Evolutionary conservation across 306 rosid genomes (phyloP).

Genomic region (Sechiopsis laciniata): DNA sequence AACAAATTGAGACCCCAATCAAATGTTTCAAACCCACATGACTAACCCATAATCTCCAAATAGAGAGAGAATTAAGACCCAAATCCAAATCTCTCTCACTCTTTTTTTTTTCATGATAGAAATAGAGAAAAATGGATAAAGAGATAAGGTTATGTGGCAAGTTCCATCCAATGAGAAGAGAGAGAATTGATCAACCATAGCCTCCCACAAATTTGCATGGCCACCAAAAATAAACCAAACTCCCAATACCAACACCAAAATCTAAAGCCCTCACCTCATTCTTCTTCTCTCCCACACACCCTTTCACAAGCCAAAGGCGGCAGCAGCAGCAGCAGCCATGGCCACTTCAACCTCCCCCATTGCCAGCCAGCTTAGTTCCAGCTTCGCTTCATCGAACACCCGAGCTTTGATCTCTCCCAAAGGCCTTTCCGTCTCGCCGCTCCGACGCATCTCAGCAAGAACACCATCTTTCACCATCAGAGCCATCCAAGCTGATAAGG

Average conservation of each 20-base stretch:
- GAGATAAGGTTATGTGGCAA: conserved; percentile 53
- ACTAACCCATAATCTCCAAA: too few relatives aligned
- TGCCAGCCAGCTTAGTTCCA: conserved; percentile 80
- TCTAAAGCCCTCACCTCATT: conserved; percentile 23
- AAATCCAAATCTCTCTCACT: background rate
- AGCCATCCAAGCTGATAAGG: conserved; percentile 84
- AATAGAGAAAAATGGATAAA: conserved; percentile 41
- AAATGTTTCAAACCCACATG: too few relatives aligned
- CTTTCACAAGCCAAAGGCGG: conserved; percentile 7
- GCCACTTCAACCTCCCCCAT: conserved; percentile 67
- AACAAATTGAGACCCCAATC: too few relatives aligned
- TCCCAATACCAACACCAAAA: background rate
- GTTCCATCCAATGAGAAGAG: conserved; percentile 47
- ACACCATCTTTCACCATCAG: conserved; percentile 53
- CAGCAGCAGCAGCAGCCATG: conserved; percentile 36
- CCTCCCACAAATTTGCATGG: conserved; percentile 21
- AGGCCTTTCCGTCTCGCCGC: conserved; percentile 59
- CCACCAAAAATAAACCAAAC: conserved; percentile 10
- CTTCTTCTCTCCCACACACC: conserved; percentile 7
- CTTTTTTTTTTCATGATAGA: background rate
- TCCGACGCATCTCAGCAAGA: conserved; percentile 32
- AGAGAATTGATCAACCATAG: conserved; percentile 40
- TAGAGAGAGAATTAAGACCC: background rate
- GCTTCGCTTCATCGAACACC: conserved; percentile 50
- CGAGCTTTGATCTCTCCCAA: conserved; percentile 56